Evolutionary conservation across 177 flowering plant species (phyloP), one percentile per base, ranked within the genome.

Genomic region (Vitis hybrid): DNA sequence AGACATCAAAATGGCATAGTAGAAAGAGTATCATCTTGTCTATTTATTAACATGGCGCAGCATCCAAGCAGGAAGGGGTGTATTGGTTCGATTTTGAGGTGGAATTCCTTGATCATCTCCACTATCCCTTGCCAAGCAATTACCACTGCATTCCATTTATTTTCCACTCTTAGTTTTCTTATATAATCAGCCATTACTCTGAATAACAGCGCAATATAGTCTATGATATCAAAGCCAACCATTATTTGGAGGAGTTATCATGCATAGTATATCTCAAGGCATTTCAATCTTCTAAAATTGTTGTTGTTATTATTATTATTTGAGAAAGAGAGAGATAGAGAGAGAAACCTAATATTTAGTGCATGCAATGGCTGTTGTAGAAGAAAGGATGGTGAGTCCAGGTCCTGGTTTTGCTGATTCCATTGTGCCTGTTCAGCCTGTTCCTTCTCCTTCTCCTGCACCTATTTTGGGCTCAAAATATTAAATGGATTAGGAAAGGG

Each of bases 61-160:
- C 86, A 85, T 74, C 88, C 88, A 85, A 3, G 83, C 74, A 0
- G 83, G 85, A 65, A 85, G 59, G 55, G 74, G 74, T 12, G 82
- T 60, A 39, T 71, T 70, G 22, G 64, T 71, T 70, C 68, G 69
- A 5, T 72, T 11, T 5, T 60, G 73, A 14, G 72, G 56, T n/a
- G 65, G 62, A 65, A 61, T 65, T 4, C 48, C 69, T 65, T 75
- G 74, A 5, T 62, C 81, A 48, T 60, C 83, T 3, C 57, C 70
- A 1, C 10, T 49, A 16, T 49, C 52, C 55, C 65, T 65, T 58
- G 62, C 69, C 53, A 70, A 69, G 61, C 57, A 78, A 29, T 67
- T 48, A n/a, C 51, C 72, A 14, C 88, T 79, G 77, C 72, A 60
- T 31, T 62, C n/a, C 22, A 59, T 10, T 14, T 16, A 8, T 63